Evolutionary conservation across 352 stramenopile species (phyloP).

Genomic region (Globisporangium emineosum): DNA sequence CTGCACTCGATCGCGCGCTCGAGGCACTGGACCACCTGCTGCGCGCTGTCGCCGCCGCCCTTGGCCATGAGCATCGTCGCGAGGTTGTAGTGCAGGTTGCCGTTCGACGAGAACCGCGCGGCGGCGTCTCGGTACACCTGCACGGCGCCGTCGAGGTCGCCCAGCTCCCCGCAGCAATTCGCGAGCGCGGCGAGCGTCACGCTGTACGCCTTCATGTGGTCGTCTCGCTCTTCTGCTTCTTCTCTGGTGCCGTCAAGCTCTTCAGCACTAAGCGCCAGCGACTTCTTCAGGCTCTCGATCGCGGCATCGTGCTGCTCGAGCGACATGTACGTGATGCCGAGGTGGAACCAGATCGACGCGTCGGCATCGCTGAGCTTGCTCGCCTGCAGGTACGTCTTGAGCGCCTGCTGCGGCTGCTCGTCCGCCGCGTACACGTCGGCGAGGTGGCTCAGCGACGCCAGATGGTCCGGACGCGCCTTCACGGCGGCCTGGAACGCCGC

Average conservation of each 20-base stretch:
- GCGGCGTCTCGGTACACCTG: slow-evolving; percentile 44
- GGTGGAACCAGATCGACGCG: slow-evolving; percentile 53
- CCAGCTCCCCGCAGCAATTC: slow-evolving; percentile 48
- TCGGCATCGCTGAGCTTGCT: slow-evolving; percentile 33
- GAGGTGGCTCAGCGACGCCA: slow-evolving; percentile 44
- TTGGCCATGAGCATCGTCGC: slow-evolving; percentile 63
- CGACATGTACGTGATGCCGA: slow-evolving; percentile 36
- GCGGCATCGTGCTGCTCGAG: slow-evolving; percentile 33
- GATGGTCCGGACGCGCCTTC: slow-evolving; percentile 34
- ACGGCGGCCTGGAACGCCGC: slow-evolving; percentile 41
- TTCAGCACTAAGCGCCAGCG: slow-evolving; percentile 27
- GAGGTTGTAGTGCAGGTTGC: slow-evolving; percentile 69
- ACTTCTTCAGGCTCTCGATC: slow-evolving; percentile 31
- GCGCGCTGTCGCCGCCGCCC: slow-evolving; percentile 19
- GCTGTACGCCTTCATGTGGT: slow-evolving; percentile 39
- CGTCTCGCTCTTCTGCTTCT: slow-evolving; percentile 10
- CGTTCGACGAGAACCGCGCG: slow-evolving; percentile 31
- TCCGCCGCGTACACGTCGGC: slow-evolving; percentile 41
- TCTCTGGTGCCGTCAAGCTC: slow-evolving; percentile 21
- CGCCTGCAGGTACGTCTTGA: slow-evolving; percentile 37
- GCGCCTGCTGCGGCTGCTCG: slow-evolving; percentile 30
- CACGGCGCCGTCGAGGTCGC: slow-evolving; percentile 48
- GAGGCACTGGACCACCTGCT: slow-evolving; percentile 18
- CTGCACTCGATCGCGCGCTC: slow-evolving; percentile 42
- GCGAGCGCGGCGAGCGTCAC: slow-evolving; percentile 55